A percentile compares a stretch with the other conserved stretches of the same genome.
Evolutionary conservation across 495 filamentous ascomycete species (phyloP).

Genomic region (Sordaria brevicollis): DNA sequence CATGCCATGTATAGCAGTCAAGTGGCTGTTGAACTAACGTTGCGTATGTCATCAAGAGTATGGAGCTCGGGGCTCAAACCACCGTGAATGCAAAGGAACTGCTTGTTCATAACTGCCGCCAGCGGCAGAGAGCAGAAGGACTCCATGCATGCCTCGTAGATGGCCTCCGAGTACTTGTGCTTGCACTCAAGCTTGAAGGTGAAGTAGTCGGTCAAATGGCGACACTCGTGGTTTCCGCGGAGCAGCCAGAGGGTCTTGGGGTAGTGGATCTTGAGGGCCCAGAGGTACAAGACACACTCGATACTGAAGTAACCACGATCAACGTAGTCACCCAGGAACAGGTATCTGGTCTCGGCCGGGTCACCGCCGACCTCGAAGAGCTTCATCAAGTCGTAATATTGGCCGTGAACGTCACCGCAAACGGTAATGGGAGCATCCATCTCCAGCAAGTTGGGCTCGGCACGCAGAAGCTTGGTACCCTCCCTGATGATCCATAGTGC

Average conservation of each 20-base stretch:
- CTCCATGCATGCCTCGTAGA: constrained; percentile 97
- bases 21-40: constrained; percentile 39
- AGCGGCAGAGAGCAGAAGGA: constrained; percentile 92
- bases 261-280: constrained; percentile 98
- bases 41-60: constrained; percentile 86
- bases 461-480: constrained; percentile 71
- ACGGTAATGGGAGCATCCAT: constrained; percentile 99
- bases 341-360: constrained; percentile 87
- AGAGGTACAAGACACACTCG: constrained; percentile 96
- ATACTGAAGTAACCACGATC: constrained; percentile 98
- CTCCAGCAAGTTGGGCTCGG: constrained; percentile 91
- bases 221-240: constrained; percentile 95
- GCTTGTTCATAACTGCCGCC: constrained; percentile 99
- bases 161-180: constrained; percentile 93
- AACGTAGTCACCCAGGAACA: constrained; percentile 96
- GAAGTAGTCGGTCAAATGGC: constrained; percentile 98
- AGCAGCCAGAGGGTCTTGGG: constrained; percentile 95
- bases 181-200: constrained; percentile 99
- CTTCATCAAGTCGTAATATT: constrained; percentile 99
- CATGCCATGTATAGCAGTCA: neutral
- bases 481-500: constrained; percentile 86
- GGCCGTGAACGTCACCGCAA: constrained; percentile 95
- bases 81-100: constrained; percentile 97
- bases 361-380: constrained; percentile 97
- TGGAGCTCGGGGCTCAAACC: constrained; percentile 93